phyloP scores from a whole-genome alignment of 139 green algal species.

The Tetradesmus obliquus region DNA sequence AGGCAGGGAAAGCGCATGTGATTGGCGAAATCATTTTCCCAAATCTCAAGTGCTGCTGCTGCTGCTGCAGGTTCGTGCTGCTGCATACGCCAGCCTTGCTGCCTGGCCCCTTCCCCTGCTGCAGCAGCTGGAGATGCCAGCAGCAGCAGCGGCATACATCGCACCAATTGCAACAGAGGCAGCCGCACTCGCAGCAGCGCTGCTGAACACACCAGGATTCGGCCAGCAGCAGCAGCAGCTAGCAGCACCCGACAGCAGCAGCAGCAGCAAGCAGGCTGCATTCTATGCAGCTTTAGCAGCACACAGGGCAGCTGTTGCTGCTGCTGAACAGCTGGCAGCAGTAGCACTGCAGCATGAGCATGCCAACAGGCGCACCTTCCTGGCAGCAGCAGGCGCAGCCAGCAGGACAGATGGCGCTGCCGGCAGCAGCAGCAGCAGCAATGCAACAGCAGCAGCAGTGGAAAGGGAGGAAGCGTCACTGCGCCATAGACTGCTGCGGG shows the following conservation, averaged over 20 bases:
- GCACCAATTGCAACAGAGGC: conserved; percentile 26
- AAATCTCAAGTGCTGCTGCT: too few relatives aligned
- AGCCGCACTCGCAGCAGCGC: conserved; percentile 25
- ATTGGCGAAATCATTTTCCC: too few relatives aligned
- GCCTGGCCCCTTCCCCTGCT: neutral
- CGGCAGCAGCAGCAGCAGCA: conserved; percentile 7
- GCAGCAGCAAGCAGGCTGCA: neutral
- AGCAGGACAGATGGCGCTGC: neutral
- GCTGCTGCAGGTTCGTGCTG: neutral
- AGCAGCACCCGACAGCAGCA: neutral
- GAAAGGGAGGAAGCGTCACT: conserved; percentile 18
- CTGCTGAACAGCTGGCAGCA: conserved; percentile 23
- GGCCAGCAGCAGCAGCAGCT: conserved; percentile 24
- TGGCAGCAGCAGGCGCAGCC: conserved; percentile 28
- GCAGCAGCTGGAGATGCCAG: neutral
- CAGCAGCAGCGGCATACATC: conserved; percentile 24
- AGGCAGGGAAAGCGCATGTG: too few relatives aligned
- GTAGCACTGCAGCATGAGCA: conserved; percentile 16
- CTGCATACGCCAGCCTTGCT: neutral
- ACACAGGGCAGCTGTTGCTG: conserved; percentile 3
- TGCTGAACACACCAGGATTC: neutral
- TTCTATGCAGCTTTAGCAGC: neutral
- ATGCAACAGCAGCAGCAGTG: neutral
- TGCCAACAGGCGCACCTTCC: conserved; percentile 17
- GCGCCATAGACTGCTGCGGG: neutral